Conservation (phyloP, 331 rosid species). For the Cydonia oblonga region DNA sequence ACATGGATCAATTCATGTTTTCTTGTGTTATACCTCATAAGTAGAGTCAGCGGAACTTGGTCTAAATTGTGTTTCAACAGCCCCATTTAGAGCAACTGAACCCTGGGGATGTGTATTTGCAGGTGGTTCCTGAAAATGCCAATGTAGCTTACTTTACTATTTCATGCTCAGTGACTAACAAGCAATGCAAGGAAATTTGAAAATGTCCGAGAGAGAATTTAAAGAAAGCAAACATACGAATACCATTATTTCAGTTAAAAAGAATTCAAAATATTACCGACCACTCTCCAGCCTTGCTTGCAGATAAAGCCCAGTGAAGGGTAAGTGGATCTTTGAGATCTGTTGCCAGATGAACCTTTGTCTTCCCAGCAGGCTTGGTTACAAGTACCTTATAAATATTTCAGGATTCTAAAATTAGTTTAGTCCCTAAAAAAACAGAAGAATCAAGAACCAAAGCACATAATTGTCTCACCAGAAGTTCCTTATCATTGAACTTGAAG, state of each 20-base stretch:
- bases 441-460: conserved; percentile 8
- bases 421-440: background rate
- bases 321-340: conserved; percentile 50
- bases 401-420: conserved; percentile 18
- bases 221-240: conserved; percentile 1
- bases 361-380: conserved; percentile 58
- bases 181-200: conserved; percentile 4
- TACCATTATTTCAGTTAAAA: conserved; percentile 7
- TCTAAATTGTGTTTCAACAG: conserved; percentile 53
- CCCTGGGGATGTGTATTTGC: conserved; percentile 52
- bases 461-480: conserved; percentile 64
- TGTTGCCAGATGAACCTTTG: conserved; percentile 69
- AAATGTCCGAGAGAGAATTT: background rate
- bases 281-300: conserved; percentile 72
- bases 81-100: conserved; percentile 51
- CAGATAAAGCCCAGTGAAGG: conserved; percentile 92
- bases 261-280: too few species aligned
- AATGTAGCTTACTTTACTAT: conserved; percentile 6
- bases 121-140: conserved; percentile 65
- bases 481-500: conserved; percentile 39
- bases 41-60: conserved; percentile 32
- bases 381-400: conserved; percentile 47
- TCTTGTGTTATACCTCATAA: conserved; percentile 35
- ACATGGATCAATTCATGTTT: conserved; percentile 9
- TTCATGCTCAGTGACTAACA: background rate